phyloP scores from a whole-genome alignment of 1,284 basidiomycete genomes.

The Mycosarcoma maydis region DNA sequence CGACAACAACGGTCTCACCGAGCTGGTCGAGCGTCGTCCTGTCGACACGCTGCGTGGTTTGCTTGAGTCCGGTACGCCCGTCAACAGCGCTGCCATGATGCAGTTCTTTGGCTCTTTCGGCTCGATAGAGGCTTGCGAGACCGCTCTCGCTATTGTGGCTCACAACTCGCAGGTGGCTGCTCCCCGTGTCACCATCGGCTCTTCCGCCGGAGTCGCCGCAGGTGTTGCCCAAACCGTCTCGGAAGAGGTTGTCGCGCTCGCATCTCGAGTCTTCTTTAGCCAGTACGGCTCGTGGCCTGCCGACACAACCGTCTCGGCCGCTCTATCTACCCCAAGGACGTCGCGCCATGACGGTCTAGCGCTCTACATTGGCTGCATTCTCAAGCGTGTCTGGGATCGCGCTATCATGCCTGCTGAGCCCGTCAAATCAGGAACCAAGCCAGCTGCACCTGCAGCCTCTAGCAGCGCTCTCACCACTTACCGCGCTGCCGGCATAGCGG shows the following conservation, averaged over 20 bases:
- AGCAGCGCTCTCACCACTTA: conserved; percentile 25
- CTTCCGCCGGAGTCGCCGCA: conserved; percentile 15
- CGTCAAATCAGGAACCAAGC: conserved; percentile 33
- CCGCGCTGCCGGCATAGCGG: conserved; percentile 14
- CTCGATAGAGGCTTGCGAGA: conserved; percentile 78
- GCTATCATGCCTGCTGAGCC: conserved; percentile 68
- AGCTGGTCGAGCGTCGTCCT: conserved; percentile 83
- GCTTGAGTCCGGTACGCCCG: conserved; percentile 63
- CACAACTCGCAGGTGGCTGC: conserved; percentile 60
- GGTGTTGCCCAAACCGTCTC: conserved; percentile 41
- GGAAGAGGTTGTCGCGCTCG: conserved; percentile 59
- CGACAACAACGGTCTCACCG: conserved; percentile 83
- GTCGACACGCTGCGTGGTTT: conserved; percentile 78
- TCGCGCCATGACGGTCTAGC: conserved; percentile 85
- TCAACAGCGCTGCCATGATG: conserved; percentile 57
- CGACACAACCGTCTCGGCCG: conserved; percentile 50
- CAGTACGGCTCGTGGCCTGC: conserved; percentile 60
- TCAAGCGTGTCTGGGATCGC: conserved; percentile 86
- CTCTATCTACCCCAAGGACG: conserved; percentile 43
- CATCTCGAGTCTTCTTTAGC: conserved; percentile 62
- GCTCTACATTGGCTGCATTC: conserved; percentile 83
- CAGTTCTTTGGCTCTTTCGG: conserved; percentile 62
- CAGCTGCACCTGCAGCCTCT: conserved; percentile 5
- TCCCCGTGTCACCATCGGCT: conserved; percentile 35
- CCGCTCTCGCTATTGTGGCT: conserved; percentile 79